Percentiles rank a stretch among this genome's conserved stretches.
phyloP scores from a whole-genome alignment of 2,329 filamentous ascomycete genomes.

The Coccinonectria pachysandricola region DNA sequence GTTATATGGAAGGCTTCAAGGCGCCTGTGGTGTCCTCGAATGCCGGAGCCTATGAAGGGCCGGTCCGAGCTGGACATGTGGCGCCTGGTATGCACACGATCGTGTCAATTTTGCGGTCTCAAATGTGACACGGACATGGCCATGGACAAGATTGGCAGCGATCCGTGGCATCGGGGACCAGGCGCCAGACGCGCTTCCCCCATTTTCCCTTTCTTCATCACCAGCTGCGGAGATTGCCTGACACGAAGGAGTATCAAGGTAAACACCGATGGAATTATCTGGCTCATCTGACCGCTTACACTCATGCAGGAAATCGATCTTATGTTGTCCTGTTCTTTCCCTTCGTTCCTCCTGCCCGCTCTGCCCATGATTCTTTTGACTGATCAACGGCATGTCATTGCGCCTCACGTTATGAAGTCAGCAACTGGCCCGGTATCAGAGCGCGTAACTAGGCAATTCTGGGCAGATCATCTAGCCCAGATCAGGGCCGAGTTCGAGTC shows the following conservation, averaged over 20 bases:
- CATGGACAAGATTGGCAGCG: conserved; percentile 20
- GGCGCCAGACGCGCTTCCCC: conserved; percentile 49
- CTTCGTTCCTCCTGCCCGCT: conserved; percentile 54
- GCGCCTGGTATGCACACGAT: conserved; percentile 50
- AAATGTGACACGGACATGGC: conserved; percentile 10
- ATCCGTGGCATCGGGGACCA: conserved; percentile 50
- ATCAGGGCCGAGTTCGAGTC: conserved; percentile 53
- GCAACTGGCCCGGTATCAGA: conserved; percentile 34
- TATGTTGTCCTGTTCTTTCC: conserved; percentile 49
- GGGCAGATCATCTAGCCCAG: conserved; percentile 48
- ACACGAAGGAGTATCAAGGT: conserved; percentile 54
- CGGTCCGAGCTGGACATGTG: conserved; percentile 69
- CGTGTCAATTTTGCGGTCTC: conserved; percentile 60
- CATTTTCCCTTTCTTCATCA: conserved; percentile 62
- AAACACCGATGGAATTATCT: conserved; percentile 25
- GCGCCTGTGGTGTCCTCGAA: conserved; percentile 51
- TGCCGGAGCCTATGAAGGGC: conserved; percentile 57
- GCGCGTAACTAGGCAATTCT: conserved; percentile 56
- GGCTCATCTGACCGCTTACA: no score
- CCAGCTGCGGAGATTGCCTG: conserved; percentile 58
- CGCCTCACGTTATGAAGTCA: conserved; percentile 43
- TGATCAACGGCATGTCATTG: conserved; percentile 47
- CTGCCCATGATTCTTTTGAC: conserved; percentile 60
- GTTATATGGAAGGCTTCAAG: conserved; percentile 62
- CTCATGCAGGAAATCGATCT: conserved; percentile 59